Conservation (phyloP, 768 basidiomycete species). For the Hortiboletus flavorubellus region DNA sequence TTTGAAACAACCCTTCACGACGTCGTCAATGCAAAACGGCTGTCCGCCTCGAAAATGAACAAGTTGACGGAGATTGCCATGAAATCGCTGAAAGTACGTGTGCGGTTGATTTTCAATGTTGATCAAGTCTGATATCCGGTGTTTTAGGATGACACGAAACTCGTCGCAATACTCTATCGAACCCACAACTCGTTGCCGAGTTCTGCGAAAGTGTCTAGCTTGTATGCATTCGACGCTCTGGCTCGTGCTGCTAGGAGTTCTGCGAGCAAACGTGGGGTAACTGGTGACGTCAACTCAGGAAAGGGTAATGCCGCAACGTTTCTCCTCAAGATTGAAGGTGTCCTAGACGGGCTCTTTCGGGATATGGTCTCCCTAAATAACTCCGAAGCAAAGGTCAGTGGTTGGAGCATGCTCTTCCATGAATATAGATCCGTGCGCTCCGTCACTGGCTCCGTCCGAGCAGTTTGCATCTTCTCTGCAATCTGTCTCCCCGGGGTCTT, state of each 20-base stretch:
- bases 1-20: constrained; percentile 82
- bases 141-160: constrained; percentile 73
- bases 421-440: neutral
- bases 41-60: constrained; percentile 85
- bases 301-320: constrained; percentile 80
- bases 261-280: constrained; percentile 59
- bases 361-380: constrained; percentile 71
- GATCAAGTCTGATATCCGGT: neutral
- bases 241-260: constrained; percentile 75
- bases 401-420: constrained; percentile 4
- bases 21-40: constrained; percentile 74
- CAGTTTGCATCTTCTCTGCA: constrained; percentile 5
- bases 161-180: constrained; percentile 86
- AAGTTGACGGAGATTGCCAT: constrained; percentile 73
- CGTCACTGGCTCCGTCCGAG: constrained; percentile 9
- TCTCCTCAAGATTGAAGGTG: constrained; percentile 83
- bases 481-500: constrained; percentile 3
- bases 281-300: constrained; percentile 50
- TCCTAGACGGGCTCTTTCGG: constrained; percentile 84
- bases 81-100: constrained; percentile 71
- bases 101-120: neutral
- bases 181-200: constrained; percentile 77
- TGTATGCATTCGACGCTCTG: constrained; percentile 94
- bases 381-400: constrained; percentile 84
- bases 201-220: constrained; percentile 73